phyloP scores from a whole-genome alignment of 345 rosid genomes.

The Punica granatum region DNA sequence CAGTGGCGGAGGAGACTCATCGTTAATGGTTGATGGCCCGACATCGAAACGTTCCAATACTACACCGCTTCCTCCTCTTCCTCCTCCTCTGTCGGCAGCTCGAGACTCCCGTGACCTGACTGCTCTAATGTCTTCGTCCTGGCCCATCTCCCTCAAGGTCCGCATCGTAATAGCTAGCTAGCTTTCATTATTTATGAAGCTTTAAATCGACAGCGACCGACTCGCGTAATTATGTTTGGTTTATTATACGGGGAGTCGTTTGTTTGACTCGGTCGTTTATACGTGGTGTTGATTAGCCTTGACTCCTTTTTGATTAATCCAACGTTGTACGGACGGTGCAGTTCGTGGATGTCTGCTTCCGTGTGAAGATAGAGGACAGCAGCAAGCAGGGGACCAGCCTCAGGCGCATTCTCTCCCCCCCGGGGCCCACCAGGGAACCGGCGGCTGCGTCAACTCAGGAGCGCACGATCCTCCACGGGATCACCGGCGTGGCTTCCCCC shows the following conservation, averaged over 20 bases:
- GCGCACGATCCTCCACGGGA: conserved; percentile 49
- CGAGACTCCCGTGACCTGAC: conserved; percentile 40
- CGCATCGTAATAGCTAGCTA: too few species aligned
- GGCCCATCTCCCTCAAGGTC: conserved; percentile 84
- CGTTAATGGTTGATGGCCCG: not conserved
- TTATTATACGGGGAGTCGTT: too few species aligned
- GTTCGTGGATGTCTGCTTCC: conserved; percentile 69
- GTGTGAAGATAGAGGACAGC: conserved; percentile 36
- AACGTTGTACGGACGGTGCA: conserved; percentile 21
- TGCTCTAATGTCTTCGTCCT: conserved; percentile 44
- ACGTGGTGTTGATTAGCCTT: too few species aligned
- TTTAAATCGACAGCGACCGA: too few species aligned
- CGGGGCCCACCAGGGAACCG: conserved; percentile 15
- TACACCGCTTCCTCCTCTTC: not conserved
- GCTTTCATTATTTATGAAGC: not conserved
- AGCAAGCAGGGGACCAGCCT: conserved; percentile 14
- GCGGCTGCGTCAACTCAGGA: conserved; percentile 28
- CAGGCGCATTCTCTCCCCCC: conserved; percentile 23
- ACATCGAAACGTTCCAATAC: not conserved
- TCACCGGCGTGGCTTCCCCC: conserved; percentile 72
- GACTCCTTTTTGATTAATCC: too few species aligned
- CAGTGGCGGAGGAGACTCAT: not conserved
- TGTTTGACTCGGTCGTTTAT: too few species aligned
- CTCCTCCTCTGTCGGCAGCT: conserved; percentile 4
- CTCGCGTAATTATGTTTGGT: too few species aligned